A percentile compares a stretch with the other conserved stretches of the same genome.
Evolutionary conservation across 2,329 filamentous ascomycete genomes (phyloP).

Genomic region (Cladophialophora yegresii): DNA sequence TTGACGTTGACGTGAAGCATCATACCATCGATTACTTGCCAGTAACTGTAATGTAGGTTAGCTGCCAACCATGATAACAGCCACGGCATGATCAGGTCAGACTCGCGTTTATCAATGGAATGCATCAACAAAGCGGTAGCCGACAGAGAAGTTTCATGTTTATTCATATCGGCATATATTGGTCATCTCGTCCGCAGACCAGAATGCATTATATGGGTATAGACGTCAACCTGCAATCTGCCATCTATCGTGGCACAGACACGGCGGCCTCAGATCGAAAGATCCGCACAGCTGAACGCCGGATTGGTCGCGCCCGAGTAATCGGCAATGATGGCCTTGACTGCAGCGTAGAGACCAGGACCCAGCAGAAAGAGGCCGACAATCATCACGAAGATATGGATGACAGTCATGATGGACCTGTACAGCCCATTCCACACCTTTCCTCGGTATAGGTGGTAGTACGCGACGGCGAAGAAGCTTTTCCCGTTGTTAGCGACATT

Average conservation of each 20-base stretch:
- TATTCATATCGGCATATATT: not conserved
- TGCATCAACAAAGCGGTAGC: not conserved
- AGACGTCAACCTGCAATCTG: not conserved
- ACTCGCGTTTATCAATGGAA: not conserved
- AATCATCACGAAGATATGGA: conserved; percentile 51
- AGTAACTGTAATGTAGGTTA: no score
- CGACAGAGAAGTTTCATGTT: not conserved
- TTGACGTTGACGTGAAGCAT: no score
- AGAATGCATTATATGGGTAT: not conserved
- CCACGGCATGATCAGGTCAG: not conserved
- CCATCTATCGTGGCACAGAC: not conserved
- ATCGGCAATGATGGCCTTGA: conserved; percentile 56
- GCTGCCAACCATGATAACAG: no score
- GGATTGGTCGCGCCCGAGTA: conserved; percentile 50
- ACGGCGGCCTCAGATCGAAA: conserved; percentile 44
- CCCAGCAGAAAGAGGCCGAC: conserved; percentile 54
- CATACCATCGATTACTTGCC: no score
- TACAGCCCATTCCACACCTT: conserved; percentile 43
- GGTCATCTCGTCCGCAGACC: not conserved
- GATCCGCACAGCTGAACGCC: conserved; percentile 54
- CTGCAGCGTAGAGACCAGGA: conserved; percentile 56
- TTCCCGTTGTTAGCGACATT: not conserved
- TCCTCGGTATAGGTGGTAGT: conserved; percentile 50
- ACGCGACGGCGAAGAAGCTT: conserved; percentile 52
- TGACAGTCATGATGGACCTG: conserved; percentile 48